Base-by-base conservation (phyloP, 2,329 filamentous ascomycete genomes). In the Thermothelomyces thermophilus region DNA sequence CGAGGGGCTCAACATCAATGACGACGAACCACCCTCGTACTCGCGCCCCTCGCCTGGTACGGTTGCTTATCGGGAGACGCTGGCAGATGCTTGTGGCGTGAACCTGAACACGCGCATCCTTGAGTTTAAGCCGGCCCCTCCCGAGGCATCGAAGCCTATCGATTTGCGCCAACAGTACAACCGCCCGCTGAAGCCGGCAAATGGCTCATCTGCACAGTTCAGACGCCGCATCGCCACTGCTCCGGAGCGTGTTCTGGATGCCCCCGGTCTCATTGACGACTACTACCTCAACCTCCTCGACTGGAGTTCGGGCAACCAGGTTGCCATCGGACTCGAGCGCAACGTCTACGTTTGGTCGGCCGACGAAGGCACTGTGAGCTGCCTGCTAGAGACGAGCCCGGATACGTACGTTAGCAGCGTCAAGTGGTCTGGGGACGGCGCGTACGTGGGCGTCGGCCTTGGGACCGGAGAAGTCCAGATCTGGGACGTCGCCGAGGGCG, bases 321-420 rank as follows among this genome's bases (percentile, higher is more conserved):
- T 98, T 48, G 93, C 93, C 42, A 97, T 98, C 66, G 93, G 91
- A 50, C 82, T 98, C 11, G 93, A 97, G 74, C 90, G 91, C 59
- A 95, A 86, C 60, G 93, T 98, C 61, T 98, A 98, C 64, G 87
- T 98, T 61, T 98, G 93, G 93, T 97, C 93, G 31, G 93, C 93
- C 13, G 93, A 97, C 59, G 86, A 89, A 63, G 93, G 93, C 52
- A 82, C 84, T 14, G 93, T 98, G 55, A 87, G 80, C 72, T 91
- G 86, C 63, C 82, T 98, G 20, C 74, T 97, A 44, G 91, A 98
- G 73, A 89, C 88, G 43, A 79, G 81, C 50, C 76, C 87, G 17
- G 93, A 98, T 68, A 97, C 91, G 17, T 97, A 98, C 66, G 83
- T 98, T 63, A 94, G 90, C 73, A 96, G 90, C 59, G 91, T 98